phyloP scores from a whole-genome alignment of 1,284 basidiomycete genomes.

The Hymenochaete sp. region DNA sequence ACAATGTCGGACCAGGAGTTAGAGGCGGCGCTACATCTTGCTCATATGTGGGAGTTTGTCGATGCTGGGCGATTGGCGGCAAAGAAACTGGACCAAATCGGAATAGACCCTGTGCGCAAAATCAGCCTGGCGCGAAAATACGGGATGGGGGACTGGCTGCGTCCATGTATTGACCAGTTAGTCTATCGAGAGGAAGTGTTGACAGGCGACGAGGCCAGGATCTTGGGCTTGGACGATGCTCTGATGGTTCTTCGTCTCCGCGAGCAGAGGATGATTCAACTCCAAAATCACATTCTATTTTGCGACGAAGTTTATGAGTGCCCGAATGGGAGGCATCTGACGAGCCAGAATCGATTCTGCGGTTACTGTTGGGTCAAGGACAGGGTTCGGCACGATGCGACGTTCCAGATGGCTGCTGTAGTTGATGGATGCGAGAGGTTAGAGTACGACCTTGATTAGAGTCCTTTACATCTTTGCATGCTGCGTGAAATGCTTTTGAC shows the following conservation, averaged over 20 bases:
- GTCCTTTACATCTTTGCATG: background rate
- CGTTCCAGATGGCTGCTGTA: background rate
- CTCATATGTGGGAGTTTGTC: conserved; percentile 11
- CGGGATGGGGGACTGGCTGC: conserved; percentile 1
- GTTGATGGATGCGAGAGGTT: conserved; percentile 2
- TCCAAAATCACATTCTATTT: background rate
- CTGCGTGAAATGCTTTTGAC: too few species aligned
- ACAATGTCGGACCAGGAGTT: background rate
- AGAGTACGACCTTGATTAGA: background rate
- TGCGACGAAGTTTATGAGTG: background rate
- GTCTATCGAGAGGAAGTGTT: conserved; percentile 2
- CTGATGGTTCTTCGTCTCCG: background rate
- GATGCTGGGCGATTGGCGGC: background rate
- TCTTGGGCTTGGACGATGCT: conserved; percentile 5
- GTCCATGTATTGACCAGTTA: background rate
- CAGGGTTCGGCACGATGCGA: background rate
- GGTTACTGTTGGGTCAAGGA: too few species aligned
- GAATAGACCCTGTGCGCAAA: background rate
- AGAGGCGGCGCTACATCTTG: conserved; percentile 2
- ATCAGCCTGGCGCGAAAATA: conserved; percentile 3
- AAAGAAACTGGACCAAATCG: background rate
- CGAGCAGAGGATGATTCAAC: background rate
- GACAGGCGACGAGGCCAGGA: conserved; percentile 1
- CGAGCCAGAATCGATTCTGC: too few species aligned
- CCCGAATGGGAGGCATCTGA: background rate